These are phyloP conservation scores for Elsinoe australis DNA, from an alignment of 2,329 filamentous ascomycete species.

Conservation along the genomic window DNA sequence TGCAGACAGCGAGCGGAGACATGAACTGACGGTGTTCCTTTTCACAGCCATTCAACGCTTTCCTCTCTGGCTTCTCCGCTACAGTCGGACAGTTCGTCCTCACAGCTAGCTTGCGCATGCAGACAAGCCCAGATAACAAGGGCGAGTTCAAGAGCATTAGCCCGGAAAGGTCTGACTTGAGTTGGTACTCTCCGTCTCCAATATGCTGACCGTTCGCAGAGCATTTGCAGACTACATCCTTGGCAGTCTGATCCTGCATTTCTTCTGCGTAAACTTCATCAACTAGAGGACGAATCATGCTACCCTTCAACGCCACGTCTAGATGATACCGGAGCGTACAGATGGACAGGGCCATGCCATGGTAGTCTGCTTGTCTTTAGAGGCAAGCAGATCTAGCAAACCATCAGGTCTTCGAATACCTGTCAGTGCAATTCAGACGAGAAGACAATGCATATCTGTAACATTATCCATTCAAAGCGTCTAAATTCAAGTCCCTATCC, in stretches of 20 bases:
- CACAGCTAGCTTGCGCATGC: constrained; percentile 82
- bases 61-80: constrained; percentile 87
- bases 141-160: constrained; percentile 67
- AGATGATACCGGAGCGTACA: no score
- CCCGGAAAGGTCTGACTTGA: constrained; percentile 77
- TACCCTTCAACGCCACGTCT: background rate
- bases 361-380: no score
- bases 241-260: constrained; percentile 90
- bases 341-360: no score
- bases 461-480: constrained; percentile 4
- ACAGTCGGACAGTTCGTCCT: constrained; percentile 97
- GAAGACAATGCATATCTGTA: background rate
- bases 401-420: no score
- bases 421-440: no score
- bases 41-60: constrained; percentile 99
- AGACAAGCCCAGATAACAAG: constrained; percentile 79
- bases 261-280: constrained; percentile 99
- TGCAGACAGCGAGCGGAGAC: no score
- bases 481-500: background rate
- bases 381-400: no score
- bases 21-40: no score
- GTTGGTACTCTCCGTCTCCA: constrained; percentile 20
- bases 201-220: constrained; percentile 39
- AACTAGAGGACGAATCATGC: constrained; percentile 53
- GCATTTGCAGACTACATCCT: constrained; percentile 96